These are phyloP conservation scores for Pichia sp. DNA, from an alignment of 1,139 yeast species.

Conservation along the genomic window DNA sequence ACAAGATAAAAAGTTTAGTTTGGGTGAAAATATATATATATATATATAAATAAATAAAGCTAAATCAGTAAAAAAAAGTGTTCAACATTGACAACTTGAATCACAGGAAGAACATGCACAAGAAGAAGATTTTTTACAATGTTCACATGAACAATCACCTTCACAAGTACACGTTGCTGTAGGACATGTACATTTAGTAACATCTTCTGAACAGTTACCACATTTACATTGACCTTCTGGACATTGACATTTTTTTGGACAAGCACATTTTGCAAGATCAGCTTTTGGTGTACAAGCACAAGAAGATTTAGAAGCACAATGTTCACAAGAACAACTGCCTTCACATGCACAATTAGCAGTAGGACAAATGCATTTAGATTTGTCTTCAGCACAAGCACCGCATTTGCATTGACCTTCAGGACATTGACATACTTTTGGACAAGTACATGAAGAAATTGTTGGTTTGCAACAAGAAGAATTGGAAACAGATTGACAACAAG, in stretches of 20 bases:
- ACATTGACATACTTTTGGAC: slow-evolving; percentile 18
- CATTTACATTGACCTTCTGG: slow-evolving; percentile 7
- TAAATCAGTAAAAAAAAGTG: background rate
- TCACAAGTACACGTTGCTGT: slow-evolving; percentile 11
- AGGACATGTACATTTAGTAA: slow-evolving; percentile 7
- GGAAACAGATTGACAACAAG: slow-evolving; percentile 5
- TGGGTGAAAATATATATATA: too few species aligned
- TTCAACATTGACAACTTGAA: slow-evolving; percentile 3
- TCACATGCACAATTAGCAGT: slow-evolving; percentile 15
- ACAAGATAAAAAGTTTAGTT: too few species aligned
- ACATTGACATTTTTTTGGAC: slow-evolving; percentile 9
- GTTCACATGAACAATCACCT: slow-evolving; percentile 10
- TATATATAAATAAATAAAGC: too few species aligned
- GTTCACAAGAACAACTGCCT: slow-evolving; percentile 14
- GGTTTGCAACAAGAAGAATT: slow-evolving; percentile 1
- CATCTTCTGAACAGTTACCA: slow-evolving; percentile 7
- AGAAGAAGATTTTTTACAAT: slow-evolving; percentile 1
- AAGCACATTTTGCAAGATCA: slow-evolving; percentile 5
- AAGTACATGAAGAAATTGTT: slow-evolving; percentile 6
- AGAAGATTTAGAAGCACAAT: slow-evolving; percentile 3
- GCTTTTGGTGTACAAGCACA: slow-evolving; percentile 4
- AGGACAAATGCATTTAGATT: slow-evolving; percentile 15
- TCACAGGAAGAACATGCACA: background rate
- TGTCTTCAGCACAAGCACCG: slow-evolving; percentile 15
- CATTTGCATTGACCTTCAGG: slow-evolving; percentile 14